phyloP scores from a whole-genome alignment of 2,329 filamentous ascomycete genomes.

The Fusarium torulosum region DNA sequence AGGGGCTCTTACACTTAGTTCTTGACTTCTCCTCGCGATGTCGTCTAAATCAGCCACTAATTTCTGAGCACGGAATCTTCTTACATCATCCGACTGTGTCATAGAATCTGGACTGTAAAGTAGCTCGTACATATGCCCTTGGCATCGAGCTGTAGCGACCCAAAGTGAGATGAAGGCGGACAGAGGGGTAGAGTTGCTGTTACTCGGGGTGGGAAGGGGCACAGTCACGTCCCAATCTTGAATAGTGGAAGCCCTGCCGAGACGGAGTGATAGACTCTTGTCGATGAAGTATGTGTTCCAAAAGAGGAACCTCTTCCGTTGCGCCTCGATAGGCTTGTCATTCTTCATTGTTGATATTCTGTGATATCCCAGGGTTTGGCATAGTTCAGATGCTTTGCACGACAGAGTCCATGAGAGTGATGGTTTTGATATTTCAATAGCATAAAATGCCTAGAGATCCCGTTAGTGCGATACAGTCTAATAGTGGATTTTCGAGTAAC shows the following conservation, averaged over 20 bases:
- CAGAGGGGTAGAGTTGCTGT: slow-evolving; percentile 48
- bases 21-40: slow-evolving; percentile 39
- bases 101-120: slow-evolving; percentile 62
- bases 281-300: slow-evolving; percentile 70
- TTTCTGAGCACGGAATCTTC: slow-evolving; percentile 51
- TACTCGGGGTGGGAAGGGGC: slow-evolving; percentile 50
- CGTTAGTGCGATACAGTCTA: slow-evolving; percentile 28
- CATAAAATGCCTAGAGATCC: slow-evolving; percentile 46
- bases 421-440: slow-evolving; percentile 52
- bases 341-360: slow-evolving; percentile 46
- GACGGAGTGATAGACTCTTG: slow-evolving; percentile 66
- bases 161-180: slow-evolving; percentile 59
- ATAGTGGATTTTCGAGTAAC: too few relatives aligned
- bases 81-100: slow-evolving; percentile 50
- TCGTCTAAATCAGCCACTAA: slow-evolving; percentile 51
- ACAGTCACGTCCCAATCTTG: slow-evolving; percentile 69
- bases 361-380: slow-evolving; percentile 51
- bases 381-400: slow-evolving; percentile 51
- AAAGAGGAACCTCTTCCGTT: slow-evolving; percentile 59
- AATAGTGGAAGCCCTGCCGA: slow-evolving; percentile 66
- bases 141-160: slow-evolving; percentile 65
- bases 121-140: slow-evolving; percentile 67
- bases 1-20: slow-evolving; percentile 31
- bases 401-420: slow-evolving; percentile 50
- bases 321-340: slow-evolving; percentile 28